phyloP scores from a whole-genome alignment of 163 green algal species.

The Scenedesmus sp. region DNA sequence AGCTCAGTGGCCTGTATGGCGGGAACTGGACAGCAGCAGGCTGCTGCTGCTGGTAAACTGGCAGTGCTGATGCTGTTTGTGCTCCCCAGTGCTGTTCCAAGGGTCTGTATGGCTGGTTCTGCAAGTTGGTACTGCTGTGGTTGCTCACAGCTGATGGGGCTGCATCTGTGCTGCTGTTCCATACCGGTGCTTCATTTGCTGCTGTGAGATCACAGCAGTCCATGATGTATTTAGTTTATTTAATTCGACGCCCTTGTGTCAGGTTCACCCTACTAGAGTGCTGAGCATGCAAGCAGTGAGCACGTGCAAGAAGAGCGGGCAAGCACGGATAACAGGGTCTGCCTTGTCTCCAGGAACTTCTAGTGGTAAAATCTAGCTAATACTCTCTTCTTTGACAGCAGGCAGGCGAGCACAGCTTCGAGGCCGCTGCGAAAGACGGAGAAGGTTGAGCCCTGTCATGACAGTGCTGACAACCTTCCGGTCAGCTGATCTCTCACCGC shows the following conservation, averaged over 20 bases:
- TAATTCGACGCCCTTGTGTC: not conserved
- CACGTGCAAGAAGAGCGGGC: not conserved
- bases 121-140: not conserved
- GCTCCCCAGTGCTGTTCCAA: not conserved
- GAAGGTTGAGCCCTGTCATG: not conserved
- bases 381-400: not conserved
- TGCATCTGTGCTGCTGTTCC: conserved; percentile 24
- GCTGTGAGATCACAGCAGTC: conserved; percentile 17
- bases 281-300: not conserved
- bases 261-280: not conserved
- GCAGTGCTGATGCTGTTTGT: not conserved
- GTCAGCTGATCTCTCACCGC: not conserved
- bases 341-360: not conserved
- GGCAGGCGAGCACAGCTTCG: not conserved
- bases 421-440: not conserved
- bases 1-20: not conserved
- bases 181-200: not conserved
- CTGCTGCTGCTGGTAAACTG: not conserved
- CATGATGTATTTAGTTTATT: not conserved
- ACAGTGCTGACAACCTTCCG: not conserved
- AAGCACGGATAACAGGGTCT: not conserved
- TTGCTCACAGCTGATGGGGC: not conserved
- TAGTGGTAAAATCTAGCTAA: not conserved
- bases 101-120: not conserved
- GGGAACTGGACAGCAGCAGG: not conserved